These are phyloP conservation scores for Calocera viscosa DNA, from an alignment of 768 basidiomycete genomes.

Conservation along the genomic window DNA sequence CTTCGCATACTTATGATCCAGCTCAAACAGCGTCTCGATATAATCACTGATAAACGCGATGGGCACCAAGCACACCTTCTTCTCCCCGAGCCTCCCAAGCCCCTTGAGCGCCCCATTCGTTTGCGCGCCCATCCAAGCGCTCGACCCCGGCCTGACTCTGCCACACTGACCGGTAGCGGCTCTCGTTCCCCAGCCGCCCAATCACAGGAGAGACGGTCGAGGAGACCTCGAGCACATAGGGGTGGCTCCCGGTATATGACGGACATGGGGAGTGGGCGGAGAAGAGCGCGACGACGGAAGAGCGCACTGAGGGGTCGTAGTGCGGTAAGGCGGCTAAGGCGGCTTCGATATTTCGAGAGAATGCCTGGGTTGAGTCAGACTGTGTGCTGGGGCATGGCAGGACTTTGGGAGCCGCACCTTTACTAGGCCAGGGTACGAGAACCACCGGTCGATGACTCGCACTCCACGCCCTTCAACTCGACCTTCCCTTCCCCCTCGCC, in stretches of 20 bases:
- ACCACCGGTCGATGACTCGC: conserved; percentile 99
- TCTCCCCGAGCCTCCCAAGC: conserved; percentile 31
- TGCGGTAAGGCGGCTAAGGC: conserved; percentile 70
- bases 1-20: conserved; percentile 84
- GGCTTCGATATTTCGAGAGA: conserved; percentile 75
- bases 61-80: conserved; percentile 59
- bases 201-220: conserved; percentile 90
- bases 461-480: conserved; percentile 59
- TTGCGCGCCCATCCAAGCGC: conserved; percentile 98
- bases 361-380: conserved; percentile 44
- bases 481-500: conserved; percentile 28
- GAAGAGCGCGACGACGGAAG: conserved; percentile 74
- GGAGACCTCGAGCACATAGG: conserved; percentile 90
- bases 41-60: conserved; percentile 99
- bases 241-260: conserved; percentile 98
- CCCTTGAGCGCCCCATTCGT: conserved; percentile 79
- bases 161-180: conserved; percentile 92
- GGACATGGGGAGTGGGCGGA: conserved; percentile 99
- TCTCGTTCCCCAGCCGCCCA: conserved; percentile 50
- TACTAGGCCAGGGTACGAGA: conserved; percentile 84
- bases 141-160: conserved; percentile 95
- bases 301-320: conserved; percentile 53
- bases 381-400: conserved; percentile 5
- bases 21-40: conserved; percentile 94
- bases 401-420: conserved; percentile 63